Conservation (phyloP, 306 rosid species). For the Ammopiptanthus mongolicus region DNA sequence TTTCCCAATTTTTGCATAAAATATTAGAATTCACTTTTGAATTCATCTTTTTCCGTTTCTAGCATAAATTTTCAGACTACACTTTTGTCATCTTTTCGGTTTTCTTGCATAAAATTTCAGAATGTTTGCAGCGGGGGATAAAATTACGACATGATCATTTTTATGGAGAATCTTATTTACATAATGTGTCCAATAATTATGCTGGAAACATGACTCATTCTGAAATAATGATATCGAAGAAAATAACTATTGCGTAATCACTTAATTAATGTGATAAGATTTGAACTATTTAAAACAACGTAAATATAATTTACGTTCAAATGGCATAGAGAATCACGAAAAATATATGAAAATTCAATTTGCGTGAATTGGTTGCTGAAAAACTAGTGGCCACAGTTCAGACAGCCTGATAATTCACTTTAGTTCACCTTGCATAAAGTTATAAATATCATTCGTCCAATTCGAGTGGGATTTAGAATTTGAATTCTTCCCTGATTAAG, state of each 20-base stretch:
- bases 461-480: background rate
- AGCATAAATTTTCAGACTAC: conserved; percentile 16
- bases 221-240: background rate
- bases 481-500: background rate
- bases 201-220: background rate
- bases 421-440: background rate
- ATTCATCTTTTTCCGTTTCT: conserved; percentile 23
- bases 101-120: background rate
- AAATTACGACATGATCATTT: background rate
- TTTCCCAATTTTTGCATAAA: conserved; percentile 25
- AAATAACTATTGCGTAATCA: background rate
- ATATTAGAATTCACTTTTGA: conserved; percentile 23
- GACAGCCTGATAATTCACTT: background rate
- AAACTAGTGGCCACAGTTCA: background rate
- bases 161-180: background rate
- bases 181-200: background rate
- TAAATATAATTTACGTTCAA: background rate
- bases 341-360: background rate
- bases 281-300: background rate
- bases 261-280: background rate
- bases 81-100: conserved; percentile 25
- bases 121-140: background rate
- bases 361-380: background rate
- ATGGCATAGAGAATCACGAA: background rate
- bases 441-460: background rate